A percentile compares a stretch with the other conserved stretches of the same genome.
phyloP scores from a whole-genome alignment of 164 flowering plant species.

The Tetrastigma voinierianum region DNA sequence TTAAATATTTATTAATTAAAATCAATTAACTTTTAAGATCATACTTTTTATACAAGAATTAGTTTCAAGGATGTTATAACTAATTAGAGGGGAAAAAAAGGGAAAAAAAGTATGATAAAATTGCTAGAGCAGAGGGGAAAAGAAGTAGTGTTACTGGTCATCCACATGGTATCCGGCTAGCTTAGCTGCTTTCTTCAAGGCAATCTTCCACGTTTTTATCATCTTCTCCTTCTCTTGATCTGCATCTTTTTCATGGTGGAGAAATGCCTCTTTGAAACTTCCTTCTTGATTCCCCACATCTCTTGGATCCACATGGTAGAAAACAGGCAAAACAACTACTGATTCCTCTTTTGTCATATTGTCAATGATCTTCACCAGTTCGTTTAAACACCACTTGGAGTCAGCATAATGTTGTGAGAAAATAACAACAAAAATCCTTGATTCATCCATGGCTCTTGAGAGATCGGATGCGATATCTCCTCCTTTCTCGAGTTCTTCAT shows the following conservation, averaged over 20 bases:
- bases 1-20: no score
- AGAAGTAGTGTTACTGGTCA: no score
- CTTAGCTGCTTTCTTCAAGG: background rate
- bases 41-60: no score
- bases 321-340: background rate
- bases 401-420: background rate
- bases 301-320: background rate
- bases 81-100: no score
- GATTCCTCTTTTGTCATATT: background rate
- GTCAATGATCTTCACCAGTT: background rate
- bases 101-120: no score
- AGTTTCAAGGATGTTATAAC: no score
- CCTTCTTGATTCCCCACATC: background rate
- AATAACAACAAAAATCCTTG: background rate
- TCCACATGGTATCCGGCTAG: no score
- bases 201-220: background rate
- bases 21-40: no score
- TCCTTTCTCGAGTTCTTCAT: no score
- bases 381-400: background rate
- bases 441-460: background rate
- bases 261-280: background rate
- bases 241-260: background rate
- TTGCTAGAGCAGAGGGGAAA: no score
- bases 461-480: no score
- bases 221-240: background rate